Percentiles rank a stretch among this genome's conserved stretches.
Conservation (phyloP, 257 asterid species). For the Phtheirospermum japonicum region DNA sequence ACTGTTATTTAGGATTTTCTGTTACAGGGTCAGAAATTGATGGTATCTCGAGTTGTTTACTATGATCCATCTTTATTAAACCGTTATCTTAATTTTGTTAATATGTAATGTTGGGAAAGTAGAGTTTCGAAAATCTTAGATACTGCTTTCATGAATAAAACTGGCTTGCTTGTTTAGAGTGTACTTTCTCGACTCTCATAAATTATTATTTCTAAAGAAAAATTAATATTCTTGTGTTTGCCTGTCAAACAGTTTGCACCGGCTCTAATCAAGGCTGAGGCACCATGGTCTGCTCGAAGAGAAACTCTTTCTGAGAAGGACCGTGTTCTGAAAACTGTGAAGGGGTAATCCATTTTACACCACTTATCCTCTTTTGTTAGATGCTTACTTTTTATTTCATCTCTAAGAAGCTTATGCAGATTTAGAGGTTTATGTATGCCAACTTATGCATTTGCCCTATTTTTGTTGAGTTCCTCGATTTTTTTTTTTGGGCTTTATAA, state of each 20-base stretch:
- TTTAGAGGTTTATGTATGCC: not conserved
- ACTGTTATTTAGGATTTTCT: not conserved
- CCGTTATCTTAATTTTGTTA: too few species aligned
- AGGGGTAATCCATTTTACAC: conserved; percentile 58
- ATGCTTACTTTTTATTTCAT: not conserved
- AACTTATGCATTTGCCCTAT: too few species aligned
- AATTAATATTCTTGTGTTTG: conserved; percentile 16
- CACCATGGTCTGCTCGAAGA: conserved; percentile 89
- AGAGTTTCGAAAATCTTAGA: not conserved
- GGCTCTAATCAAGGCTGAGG: conserved; percentile 78
- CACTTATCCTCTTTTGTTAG: conserved; percentile 1
- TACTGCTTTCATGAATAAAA: not conserved
- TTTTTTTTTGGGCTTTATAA: too few species aligned
- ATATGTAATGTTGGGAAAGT: too few species aligned
- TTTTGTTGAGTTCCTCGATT: too few species aligned
- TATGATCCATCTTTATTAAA: too few species aligned
- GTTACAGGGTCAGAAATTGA: conserved; percentile 1
- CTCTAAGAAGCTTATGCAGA: not conserved
- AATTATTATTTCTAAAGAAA: not conserved
- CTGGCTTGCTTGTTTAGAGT: not conserved
- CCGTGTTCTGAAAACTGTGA: conserved; percentile 82
- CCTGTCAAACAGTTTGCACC: conserved; percentile 53
- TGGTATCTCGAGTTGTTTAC: not conserved
- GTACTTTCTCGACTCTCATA: not conserved
- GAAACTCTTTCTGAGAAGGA: conserved; percentile 80